Conservation (phyloP, 2,329 filamentous ascomycete genomes). For the Septoria linicola region DNA sequence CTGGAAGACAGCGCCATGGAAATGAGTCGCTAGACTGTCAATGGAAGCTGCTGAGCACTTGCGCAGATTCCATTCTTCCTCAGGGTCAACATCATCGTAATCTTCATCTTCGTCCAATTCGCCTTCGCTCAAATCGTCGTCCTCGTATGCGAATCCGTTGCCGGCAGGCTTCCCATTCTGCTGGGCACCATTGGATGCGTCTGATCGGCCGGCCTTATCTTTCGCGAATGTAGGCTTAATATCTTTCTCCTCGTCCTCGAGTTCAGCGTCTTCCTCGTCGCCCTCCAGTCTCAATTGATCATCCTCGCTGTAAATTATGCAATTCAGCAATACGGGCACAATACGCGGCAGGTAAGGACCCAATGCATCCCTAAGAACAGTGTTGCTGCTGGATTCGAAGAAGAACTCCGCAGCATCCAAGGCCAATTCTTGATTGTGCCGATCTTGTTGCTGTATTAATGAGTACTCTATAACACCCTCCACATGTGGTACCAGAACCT, state of each 20-base stretch:
- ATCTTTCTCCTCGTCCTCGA: conserved; percentile 85
- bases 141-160: conserved; percentile 40
- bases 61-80: conserved; percentile 90
- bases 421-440: conserved; percentile 81
- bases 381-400: conserved; percentile 88
- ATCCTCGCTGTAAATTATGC: conserved; percentile 95
- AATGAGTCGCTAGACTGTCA: conserved; percentile 90
- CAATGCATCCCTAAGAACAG: conserved; percentile 72
- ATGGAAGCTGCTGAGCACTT: conserved; percentile 96
- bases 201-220: conserved; percentile 48
- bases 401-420: conserved; percentile 97
- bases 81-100: conserved; percentile 68
- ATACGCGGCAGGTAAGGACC: conserved; percentile 78
- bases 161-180: conserved; percentile 51
- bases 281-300: conserved; percentile 83
- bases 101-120: conserved; percentile 81
- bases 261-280: conserved; percentile 70
- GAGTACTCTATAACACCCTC: conserved; percentile 89
- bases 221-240: conserved; percentile 92
- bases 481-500: conserved; percentile 87
- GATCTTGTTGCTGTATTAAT: conserved; percentile 78
- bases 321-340: conserved; percentile 84
- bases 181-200: conserved; percentile 55
- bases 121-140: conserved; percentile 80
- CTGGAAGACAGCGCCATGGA: conserved; percentile 82